Percentiles rank a stretch among this genome's conserved stretches.
Conservation (phyloP, 1,284 basidiomycete genomes). For the Porogramme epimiltina region DNA sequence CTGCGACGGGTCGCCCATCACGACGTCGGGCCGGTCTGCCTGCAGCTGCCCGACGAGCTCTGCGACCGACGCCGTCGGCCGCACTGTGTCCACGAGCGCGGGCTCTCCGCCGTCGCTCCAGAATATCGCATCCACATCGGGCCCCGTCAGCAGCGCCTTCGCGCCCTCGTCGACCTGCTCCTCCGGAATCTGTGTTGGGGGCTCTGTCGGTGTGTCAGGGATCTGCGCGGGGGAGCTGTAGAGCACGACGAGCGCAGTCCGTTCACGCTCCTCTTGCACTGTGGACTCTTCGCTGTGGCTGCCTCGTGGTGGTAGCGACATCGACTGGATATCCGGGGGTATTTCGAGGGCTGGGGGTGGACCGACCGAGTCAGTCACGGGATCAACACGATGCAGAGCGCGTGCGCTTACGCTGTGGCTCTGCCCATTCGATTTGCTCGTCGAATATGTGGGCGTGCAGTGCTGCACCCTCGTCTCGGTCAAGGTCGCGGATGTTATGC, state of each 20-base stretch:
- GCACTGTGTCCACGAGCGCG: constrained; percentile 30
- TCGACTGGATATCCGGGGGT: constrained; percentile 52
- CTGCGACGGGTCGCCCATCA: constrained; percentile 22
- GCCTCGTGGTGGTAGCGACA: constrained; percentile 47
- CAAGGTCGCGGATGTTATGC: constrained; percentile 78
- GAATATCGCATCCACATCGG: constrained; percentile 66
- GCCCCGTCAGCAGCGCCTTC: constrained; percentile 66
- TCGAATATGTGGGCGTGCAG: constrained; percentile 79
- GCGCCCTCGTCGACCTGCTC: constrained; percentile 68
- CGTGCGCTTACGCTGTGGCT: constrained; percentile 64
- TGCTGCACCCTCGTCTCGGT: constrained; percentile 81
- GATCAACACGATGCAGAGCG: constrained; percentile 14
- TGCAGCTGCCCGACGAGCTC: constrained; percentile 71
- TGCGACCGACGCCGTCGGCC: constrained; percentile 52
- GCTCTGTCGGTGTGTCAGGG: constrained; percentile 76
- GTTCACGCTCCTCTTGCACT: constrained; percentile 73
- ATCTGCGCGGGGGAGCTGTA: constrained; percentile 71
- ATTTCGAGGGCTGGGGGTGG: constrained; percentile 58
- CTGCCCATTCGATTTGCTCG: constrained; percentile 80
- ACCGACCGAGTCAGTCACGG: constrained; percentile 18
- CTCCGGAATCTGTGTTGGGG: constrained; percentile 57
- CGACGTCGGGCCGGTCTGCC: constrained; percentile 26
- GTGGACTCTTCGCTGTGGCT: constrained; percentile 64
- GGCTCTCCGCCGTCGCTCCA: constrained; percentile 51
- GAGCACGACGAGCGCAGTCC: constrained; percentile 70